These are phyloP conservation scores for Komagataella pseudopastoris DNA, from an alignment of 805 yeast species.

Conservation along the genomic window DNA sequence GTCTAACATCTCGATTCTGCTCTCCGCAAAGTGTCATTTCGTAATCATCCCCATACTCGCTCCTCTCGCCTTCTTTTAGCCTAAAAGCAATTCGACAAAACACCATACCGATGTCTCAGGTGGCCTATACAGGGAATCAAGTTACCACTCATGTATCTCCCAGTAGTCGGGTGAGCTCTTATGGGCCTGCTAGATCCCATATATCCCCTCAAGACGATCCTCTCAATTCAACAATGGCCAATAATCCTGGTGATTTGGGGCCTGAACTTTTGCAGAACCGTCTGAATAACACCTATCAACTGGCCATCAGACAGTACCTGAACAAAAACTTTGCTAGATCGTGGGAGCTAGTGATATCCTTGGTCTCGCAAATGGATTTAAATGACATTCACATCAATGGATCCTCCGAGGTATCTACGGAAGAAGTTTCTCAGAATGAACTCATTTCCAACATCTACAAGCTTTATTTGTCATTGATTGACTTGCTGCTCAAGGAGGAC, in stretches of 20 bases:
- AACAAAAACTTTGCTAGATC: conserved; percentile 17
- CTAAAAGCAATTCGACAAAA: background rate
- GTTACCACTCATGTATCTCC: background rate
- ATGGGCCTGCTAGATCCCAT: background rate
- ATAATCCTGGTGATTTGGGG: background rate
- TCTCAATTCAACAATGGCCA: background rate
- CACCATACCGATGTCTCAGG: background rate
- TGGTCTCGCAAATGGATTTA: conserved; percentile 4
- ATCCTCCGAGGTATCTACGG: conserved; percentile 4
- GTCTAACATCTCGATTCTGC: background rate
- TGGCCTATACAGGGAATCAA: background rate
- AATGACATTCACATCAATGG: background rate
- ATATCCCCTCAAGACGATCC: background rate
- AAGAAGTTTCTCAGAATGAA: conserved; percentile 4
- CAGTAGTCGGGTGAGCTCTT: background rate
- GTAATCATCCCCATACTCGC: background rate
- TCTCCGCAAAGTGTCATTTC: background rate
- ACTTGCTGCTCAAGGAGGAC: conserved; percentile 13
- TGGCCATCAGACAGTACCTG: conserved; percentile 26
- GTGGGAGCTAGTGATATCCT: conserved; percentile 12
- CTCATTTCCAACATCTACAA: conserved; percentile 11
- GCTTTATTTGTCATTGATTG: conserved; percentile 15
- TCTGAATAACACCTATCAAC: conserved; percentile 17
- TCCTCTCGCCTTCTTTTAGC: background rate
- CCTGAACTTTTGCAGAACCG: background rate